Percentiles rank a stretch among this genome's conserved stretches.
phyloP scores from a whole-genome alignment of 2,329 filamentous ascomycete genomes.

The Cercospora sp. region DNA sequence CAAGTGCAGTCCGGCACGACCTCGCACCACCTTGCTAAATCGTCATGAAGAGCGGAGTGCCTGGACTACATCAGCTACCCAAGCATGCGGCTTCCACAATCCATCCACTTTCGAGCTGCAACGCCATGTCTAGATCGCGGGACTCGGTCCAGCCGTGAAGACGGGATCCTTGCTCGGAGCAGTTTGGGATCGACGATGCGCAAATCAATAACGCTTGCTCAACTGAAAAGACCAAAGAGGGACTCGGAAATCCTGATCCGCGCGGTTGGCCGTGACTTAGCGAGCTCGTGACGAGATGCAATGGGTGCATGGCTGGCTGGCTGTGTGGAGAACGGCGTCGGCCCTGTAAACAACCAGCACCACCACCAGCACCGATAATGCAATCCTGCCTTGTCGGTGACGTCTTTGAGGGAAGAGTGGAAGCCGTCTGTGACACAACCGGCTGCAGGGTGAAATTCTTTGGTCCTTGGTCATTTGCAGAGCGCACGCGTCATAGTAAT shows the following conservation, averaged over 20 bases:
- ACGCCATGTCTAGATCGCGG: conserved; percentile 9
- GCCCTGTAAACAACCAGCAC: conserved; percentile 5
- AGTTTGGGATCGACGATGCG: conserved; percentile 9
- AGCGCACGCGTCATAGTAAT: conserved; percentile 1
- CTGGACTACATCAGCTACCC: conserved; percentile 9
- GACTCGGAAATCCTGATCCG: not conserved
- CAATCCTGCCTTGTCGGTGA: not conserved
- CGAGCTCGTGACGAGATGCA: conserved; percentile 1
- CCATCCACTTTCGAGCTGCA: conserved; percentile 8
- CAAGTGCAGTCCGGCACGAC: not conserved
- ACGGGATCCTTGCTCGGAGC: not conserved
- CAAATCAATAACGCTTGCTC: not conserved
- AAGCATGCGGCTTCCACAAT: conserved; percentile 11
- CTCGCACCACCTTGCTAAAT: not conserved
- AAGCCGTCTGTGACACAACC: conserved; percentile 1
- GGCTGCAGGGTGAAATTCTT: not conserved
- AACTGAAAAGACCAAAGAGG: not conserved
- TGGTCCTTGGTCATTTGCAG: not conserved
- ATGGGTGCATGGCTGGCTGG: conserved; percentile 2
- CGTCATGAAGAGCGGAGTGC: conserved; percentile 11
- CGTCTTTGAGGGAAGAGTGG: not conserved
- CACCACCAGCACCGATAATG: not conserved
- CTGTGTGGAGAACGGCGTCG: not conserved
- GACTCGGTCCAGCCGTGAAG: conserved; percentile 6
- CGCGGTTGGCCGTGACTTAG: not conserved